phyloP scores from a whole-genome alignment of 176 grass and related monocot species.

The Oryza meridionalis region DNA sequence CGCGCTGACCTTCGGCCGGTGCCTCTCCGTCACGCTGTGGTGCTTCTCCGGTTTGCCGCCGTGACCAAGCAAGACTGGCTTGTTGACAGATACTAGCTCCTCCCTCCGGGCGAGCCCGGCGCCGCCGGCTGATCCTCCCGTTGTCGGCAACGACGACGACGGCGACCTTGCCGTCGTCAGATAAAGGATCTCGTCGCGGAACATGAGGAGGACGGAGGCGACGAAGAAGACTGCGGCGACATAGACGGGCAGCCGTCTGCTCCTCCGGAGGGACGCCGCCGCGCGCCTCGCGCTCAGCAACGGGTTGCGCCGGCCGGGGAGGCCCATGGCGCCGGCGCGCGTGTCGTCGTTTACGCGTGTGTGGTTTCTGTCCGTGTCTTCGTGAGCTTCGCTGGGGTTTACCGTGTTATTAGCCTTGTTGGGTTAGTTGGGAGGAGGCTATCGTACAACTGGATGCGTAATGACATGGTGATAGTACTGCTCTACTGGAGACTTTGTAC shows the following conservation, averaged over 20 bases:
- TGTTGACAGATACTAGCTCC: neutral
- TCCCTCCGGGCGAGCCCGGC: neutral
- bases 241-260: conserved; percentile 27
- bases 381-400: neutral
- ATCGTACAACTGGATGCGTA: neutral
- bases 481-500: neutral
- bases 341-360: neutral
- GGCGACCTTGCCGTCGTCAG: conserved; percentile 1
- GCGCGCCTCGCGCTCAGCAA: neutral
- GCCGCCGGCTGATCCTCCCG: neutral
- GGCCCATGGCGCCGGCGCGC: neutral
- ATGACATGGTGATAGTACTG: neutral
- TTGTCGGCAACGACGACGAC: neutral
- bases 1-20: neutral
- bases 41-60: neutral
- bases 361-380: neutral
- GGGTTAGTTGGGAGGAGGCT: neutral
- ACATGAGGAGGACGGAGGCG: conserved; percentile 36
- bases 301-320: neutral
- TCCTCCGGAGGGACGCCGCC: neutral
- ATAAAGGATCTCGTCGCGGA: conserved; percentile 33
- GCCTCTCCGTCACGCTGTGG: neutral
- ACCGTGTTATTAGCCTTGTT: neutral
- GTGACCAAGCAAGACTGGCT: neutral
- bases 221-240: conserved; percentile 12